These are phyloP conservation scores for Chlamydomonas incerta DNA, from an alignment of 139 green algal genomes.

Conservation along the genomic window DNA sequence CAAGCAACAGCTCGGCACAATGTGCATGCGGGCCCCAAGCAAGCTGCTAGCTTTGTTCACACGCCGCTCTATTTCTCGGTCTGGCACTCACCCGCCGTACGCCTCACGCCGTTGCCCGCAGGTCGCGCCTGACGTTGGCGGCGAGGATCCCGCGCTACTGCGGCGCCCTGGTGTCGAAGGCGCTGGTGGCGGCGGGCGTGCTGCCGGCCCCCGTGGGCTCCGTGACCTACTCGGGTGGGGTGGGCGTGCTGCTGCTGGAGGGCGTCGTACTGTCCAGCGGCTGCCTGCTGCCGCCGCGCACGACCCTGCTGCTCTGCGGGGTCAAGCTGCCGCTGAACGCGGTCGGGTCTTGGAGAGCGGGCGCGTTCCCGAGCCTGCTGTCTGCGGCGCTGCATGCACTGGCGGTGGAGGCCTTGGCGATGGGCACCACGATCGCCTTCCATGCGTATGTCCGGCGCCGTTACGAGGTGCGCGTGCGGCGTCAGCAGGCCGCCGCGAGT, in stretches of 20 bases:
- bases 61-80: too few species aligned
- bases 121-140: background rate
- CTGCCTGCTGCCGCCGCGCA: background rate
- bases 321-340: slow-evolving; percentile 28
- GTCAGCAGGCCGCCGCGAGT: too few species aligned
- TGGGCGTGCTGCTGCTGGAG: slow-evolving; percentile 3
- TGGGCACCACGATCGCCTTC: background rate
- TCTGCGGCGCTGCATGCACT: background rate
- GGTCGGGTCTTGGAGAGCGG: background rate
- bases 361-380: background rate
- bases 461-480: background rate
- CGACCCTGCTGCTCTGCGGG: background rate
- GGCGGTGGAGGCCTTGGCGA: background rate
- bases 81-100: too few species aligned
- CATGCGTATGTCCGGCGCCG: background rate
- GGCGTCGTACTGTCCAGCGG: slow-evolving; percentile 1
- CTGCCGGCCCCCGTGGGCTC: background rate
- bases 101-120: too few species aligned
- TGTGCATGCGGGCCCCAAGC: too few species aligned
- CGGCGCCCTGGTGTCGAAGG: background rate
- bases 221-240: background rate
- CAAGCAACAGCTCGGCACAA: too few species aligned
- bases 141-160: background rate
- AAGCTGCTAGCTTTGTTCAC: too few species aligned
- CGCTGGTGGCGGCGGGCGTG: background rate